A percentile compares a stretch with the other conserved stretches of the same genome.
Evolutionary conservation across 192 early-diverging fungal genomes (phyloP).

Genomic region (Coemansia sp.): DNA sequence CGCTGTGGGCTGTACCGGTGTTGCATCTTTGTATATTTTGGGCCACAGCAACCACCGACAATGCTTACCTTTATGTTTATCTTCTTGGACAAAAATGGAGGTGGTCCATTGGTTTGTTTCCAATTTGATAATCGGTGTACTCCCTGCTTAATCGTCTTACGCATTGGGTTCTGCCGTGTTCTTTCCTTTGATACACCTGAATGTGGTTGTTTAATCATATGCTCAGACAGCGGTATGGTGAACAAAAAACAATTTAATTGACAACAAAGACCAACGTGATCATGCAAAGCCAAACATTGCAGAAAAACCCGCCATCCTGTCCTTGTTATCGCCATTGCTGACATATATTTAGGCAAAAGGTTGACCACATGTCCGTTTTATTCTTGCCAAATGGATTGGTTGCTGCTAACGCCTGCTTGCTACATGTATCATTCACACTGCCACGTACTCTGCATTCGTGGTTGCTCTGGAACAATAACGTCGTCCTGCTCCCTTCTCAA

Average conservation of each 20-base stretch:
- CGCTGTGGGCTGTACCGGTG: no score
- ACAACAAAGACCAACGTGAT: slow-evolving; percentile 1
- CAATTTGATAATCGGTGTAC: no score
- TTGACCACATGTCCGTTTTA: slow-evolving; percentile 18
- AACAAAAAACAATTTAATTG: neutral
- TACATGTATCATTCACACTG: neutral
- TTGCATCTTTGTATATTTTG: no score
- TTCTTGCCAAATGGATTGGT: neutral
- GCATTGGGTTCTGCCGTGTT: neutral
- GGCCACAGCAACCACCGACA: no score
- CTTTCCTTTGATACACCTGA: neutral
- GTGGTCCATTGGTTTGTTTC: no score
- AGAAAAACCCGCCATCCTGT: neutral
- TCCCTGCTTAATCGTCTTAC: neutral
- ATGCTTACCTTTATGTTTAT: no score
- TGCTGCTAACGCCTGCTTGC: neutral
- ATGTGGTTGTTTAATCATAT: neutral
- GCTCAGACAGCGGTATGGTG: neutral
- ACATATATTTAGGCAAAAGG: slow-evolving; percentile 42
- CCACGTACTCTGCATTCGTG: neutral
- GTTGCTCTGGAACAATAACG: no score
- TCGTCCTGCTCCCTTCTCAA: neutral
- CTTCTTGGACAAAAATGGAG: no score
- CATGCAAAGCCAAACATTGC: neutral
- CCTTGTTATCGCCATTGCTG: slow-evolving; percentile 21